Evolutionary conservation across 2,329 filamentous ascomycete genomes (phyloP).

Genomic region (Alternaria triticimaculans): DNA sequence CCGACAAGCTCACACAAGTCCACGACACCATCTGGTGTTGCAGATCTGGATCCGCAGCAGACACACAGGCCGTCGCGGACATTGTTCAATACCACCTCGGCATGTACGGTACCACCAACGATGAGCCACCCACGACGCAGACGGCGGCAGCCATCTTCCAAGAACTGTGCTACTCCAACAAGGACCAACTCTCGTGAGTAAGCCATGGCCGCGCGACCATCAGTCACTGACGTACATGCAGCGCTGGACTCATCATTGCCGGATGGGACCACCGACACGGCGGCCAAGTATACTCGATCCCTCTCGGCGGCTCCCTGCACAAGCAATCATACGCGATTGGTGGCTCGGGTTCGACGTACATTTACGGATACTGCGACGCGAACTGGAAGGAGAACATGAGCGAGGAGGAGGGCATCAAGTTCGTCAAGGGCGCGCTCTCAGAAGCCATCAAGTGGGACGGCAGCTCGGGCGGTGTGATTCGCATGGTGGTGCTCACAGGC

Average conservation of each 20-base stretch:
- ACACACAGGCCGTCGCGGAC: constrained; percentile 97
- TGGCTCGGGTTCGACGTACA: constrained; percentile 97
- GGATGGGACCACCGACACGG: constrained; percentile 95
- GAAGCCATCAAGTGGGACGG: constrained; percentile 99
- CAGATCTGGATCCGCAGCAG: constrained; percentile 93
- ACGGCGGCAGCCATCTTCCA: constrained; percentile 96
- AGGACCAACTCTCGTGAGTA: constrained; percentile 84
- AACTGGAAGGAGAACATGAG: constrained; percentile 97
- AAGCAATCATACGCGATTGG: constrained; percentile 96
- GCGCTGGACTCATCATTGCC: constrained; percentile 97
- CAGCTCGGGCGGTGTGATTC: constrained; percentile 96
- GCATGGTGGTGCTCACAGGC: constrained; percentile 94
- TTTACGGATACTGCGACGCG: constrained; percentile 97
- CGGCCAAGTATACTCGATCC: constrained; percentile 97
- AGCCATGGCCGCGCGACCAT: not conserved
- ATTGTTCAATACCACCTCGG: constrained; percentile 97
- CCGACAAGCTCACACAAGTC: constrained; percentile 98
- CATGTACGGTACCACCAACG: constrained; percentile 88
- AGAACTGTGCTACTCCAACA: constrained; percentile 97
- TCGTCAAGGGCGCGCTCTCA: constrained; percentile 87
- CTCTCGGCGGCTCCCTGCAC: constrained; percentile 93
- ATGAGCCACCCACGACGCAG: constrained; percentile 90
- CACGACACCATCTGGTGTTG: constrained; percentile 99
- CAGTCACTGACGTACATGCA: constrained; percentile 49
- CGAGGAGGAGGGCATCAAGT: constrained; percentile 85